A percentile compares a stretch with the other conserved stretches of the same genome.
phyloP scores from a whole-genome alignment of 345 rosid genomes.

The Dimocarpus longan region DNA sequence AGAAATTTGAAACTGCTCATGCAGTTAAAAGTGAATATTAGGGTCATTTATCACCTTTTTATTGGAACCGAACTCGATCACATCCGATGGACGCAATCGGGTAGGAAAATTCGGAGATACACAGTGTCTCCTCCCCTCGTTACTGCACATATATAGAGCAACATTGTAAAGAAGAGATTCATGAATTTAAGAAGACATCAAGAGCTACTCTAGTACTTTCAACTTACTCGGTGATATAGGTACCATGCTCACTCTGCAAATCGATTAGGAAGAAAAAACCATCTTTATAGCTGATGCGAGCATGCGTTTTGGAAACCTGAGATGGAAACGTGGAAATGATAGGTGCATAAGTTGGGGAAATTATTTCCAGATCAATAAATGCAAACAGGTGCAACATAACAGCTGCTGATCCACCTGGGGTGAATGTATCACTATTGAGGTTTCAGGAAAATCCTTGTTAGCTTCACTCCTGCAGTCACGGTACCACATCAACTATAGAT shows the following conservation, averaged over 20 bases:
- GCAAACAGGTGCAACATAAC: not conserved
- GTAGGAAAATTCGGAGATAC: constrained; percentile 57
- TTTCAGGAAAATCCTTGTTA: constrained; percentile 52
- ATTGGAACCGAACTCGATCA: constrained; percentile 72
- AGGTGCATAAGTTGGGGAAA: not conserved
- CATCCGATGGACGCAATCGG: constrained; percentile 58
- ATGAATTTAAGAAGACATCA: not conserved
- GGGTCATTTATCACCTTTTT: constrained; percentile 42
- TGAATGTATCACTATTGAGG: constrained; percentile 54
- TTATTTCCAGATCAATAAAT: not conserved
- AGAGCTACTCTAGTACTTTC: not conserved
- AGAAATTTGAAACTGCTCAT: not conserved
- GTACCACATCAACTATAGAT: not conserved
- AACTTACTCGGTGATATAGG: constrained; percentile 76
- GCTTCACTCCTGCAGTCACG: constrained; percentile 58
- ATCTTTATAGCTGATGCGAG: constrained; percentile 67
- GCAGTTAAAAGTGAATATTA: not conserved
- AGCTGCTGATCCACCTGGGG: constrained; percentile 48
- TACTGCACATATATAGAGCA: constrained; percentile 42
- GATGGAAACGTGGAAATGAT: not conserved
- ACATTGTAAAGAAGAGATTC: constrained; percentile 11
- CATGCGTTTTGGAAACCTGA: constrained; percentile 81
- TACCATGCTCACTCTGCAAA: constrained; percentile 72
- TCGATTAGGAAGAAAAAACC: constrained; percentile 75
- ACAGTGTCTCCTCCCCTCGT: constrained; percentile 55